A percentile compares a stretch with the other conserved stretches of the same genome.
Evolutionary conservation across 768 basidiomycete species (phyloP).

Genomic region (Hydnomerulius pinastri): DNA sequence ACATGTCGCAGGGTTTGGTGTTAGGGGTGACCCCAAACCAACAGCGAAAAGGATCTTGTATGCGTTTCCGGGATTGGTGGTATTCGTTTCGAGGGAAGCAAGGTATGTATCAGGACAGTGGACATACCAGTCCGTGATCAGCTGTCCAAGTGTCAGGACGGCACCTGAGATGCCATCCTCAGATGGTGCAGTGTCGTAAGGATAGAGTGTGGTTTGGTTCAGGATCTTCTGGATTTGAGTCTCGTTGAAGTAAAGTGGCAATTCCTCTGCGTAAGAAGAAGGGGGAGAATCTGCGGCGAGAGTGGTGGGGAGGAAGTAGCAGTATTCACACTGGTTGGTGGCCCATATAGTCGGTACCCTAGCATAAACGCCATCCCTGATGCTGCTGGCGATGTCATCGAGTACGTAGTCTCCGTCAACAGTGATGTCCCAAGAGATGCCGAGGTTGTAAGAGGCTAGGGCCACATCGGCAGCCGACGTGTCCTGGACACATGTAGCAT

Average conservation of each 20-base stretch:
- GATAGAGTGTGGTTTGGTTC: slow-evolving; percentile 17
- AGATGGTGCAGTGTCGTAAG: slow-evolving; percentile 12
- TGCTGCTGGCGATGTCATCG: slow-evolving; percentile 13
- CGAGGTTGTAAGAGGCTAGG: slow-evolving; percentile 5
- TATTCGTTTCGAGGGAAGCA: slow-evolving; percentile 14
- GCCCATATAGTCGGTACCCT: slow-evolving; percentile 20
- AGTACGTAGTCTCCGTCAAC: slow-evolving; percentile 21
- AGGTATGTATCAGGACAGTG: slow-evolving; percentile 17
- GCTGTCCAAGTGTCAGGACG: slow-evolving; percentile 9
- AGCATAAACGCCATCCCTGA: slow-evolving; percentile 14
- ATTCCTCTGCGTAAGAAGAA: slow-evolving; percentile 2
- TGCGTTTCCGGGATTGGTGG: slow-evolving; percentile 15
- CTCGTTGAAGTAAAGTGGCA: slow-evolving; percentile 8
- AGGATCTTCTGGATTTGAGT: slow-evolving; percentile 10
- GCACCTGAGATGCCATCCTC: slow-evolving; percentile 13
- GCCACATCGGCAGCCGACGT: slow-evolving; percentile 8
- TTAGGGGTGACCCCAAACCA: slow-evolving; percentile 14
- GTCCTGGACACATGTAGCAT: slow-evolving; percentile 6
- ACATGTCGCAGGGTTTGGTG: slow-evolving; percentile 12
- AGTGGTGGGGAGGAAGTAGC: slow-evolving; percentile 20
- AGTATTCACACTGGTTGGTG: slow-evolving; percentile 15
- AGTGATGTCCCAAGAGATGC: slow-evolving; percentile 10
- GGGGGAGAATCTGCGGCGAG: slow-evolving; percentile 14
- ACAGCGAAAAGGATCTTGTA: slow-evolving; percentile 14
- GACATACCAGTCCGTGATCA: slow-evolving; percentile 14